Conservation (phyloP, 148 eudicot species). For the Bassia scoparia region DNA sequence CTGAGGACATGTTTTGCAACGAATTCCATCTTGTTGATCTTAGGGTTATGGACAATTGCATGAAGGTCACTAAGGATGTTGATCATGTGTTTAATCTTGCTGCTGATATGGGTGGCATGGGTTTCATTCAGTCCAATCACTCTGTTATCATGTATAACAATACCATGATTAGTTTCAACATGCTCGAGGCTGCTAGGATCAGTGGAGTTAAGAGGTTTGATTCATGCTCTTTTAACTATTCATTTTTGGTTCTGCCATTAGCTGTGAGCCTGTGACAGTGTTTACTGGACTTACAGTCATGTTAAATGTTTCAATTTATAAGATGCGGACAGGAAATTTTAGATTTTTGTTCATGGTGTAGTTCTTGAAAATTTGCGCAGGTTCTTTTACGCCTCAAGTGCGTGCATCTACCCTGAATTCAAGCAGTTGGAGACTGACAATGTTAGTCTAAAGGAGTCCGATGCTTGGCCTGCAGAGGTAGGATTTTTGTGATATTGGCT, state of each 20-base stretch:
- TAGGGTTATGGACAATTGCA: slow-evolving; percentile 59
- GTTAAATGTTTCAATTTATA: neutral
- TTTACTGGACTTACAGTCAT: neutral
- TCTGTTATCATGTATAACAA: slow-evolving; percentile 56
- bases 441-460: slow-evolving; percentile 53
- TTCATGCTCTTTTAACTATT: too few species aligned
- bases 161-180: slow-evolving; percentile 59
- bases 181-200: slow-evolving; percentile 59
- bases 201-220: slow-evolving; percentile 50
- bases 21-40: slow-evolving; percentile 57
- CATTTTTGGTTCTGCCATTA: neutral
- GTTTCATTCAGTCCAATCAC: slow-evolving; percentile 54
- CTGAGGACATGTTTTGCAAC: slow-evolving; percentile 56
- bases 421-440: slow-evolving; percentile 51
- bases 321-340: neutral
- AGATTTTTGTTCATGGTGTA: slow-evolving; percentile 1
- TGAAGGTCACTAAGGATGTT: slow-evolving; percentile 47
- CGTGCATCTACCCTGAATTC: slow-evolving; percentile 57
- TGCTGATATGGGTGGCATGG: slow-evolving; percentile 66
- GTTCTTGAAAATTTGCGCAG: slow-evolving; percentile 22
- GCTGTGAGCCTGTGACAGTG: neutral
- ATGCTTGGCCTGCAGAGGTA: slow-evolving; percentile 65
- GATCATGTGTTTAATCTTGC: slow-evolving; percentile 61
- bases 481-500: neutral
- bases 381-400: slow-evolving; percentile 62